A percentile compares a stretch with the other conserved stretches of the same genome.
Conservation (phyloP, 305 asterid species). For the Stenogyne calaminthoides region DNA sequence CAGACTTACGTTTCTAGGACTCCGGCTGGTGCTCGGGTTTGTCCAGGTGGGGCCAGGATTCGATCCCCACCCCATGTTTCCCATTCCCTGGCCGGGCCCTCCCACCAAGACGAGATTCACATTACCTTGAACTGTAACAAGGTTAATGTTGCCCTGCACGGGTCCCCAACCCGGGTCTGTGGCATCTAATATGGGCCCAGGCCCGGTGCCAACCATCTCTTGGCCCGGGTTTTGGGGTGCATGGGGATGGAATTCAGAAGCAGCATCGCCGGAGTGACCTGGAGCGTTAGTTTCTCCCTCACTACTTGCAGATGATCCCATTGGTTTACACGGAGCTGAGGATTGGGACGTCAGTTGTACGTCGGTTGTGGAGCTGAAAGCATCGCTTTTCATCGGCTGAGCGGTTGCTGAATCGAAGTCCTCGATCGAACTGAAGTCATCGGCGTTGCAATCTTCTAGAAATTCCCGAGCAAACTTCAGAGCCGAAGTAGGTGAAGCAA, state of each 20-base stretch:
- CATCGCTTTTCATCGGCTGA: conserved; percentile 64
- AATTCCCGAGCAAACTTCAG: conserved; percentile 66
- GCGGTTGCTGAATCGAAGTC: conserved; percentile 57
- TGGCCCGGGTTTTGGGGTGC: conserved; percentile 36
- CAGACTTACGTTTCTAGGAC: conserved; percentile 48
- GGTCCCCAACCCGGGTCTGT: conserved; percentile 55
- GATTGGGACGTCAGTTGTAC: conserved; percentile 42
- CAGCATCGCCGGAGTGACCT: conserved; percentile 42
- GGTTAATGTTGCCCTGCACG: conserved; percentile 60
- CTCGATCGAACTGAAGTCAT: conserved; percentile 83
- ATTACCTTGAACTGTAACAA: conserved; percentile 66
- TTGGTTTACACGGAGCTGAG: conserved; percentile 43
- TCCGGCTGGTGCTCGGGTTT: conserved; percentile 47
- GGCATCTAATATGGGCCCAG: conserved; percentile 39
- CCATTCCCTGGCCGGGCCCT: conserved; percentile 58
- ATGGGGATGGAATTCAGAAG: conserved; percentile 53
- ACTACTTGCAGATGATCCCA: conserved; percentile 54
- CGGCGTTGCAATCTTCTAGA: conserved; percentile 67
- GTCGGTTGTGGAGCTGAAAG: conserved; percentile 68
- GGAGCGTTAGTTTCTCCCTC: conserved; percentile 66
- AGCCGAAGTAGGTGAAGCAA: conserved; percentile 84
- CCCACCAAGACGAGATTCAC: conserved; percentile 57
- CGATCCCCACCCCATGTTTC: conserved; percentile 54
- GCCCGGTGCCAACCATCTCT: conserved; percentile 42
- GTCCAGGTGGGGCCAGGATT: conserved; percentile 55